Evolutionary conservation across 306 rosid species (phyloP).

Genomic region (Vachellia pachyceras): DNA sequence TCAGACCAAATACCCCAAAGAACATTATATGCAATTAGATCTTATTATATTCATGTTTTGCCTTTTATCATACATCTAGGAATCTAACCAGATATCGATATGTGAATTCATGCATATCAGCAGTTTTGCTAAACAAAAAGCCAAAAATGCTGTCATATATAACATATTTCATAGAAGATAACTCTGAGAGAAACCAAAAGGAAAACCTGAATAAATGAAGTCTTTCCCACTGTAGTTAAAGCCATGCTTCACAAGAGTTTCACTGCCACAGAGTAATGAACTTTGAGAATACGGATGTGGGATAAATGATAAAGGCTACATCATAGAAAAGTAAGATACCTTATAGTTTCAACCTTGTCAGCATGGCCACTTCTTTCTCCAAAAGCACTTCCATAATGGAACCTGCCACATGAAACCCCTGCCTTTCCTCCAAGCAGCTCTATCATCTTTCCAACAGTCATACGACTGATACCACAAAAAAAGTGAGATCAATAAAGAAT

Average conservation of each 20-base stretch:
- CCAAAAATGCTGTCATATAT: neutral
- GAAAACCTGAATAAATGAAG: conserved; percentile 85
- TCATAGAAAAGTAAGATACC: conserved; percentile 51
- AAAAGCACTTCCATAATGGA: conserved; percentile 97
- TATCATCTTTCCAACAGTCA: conserved; percentile 99
- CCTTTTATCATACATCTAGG: neutral
- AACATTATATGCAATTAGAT: neutral
- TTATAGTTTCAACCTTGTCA: conserved; percentile 91
- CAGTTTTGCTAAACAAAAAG: neutral
- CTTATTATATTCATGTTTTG: conserved; percentile 1
- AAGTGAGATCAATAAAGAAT: conserved; percentile 14
- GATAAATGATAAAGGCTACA: conserved; percentile 21
- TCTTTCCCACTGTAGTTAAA: conserved; percentile 92
- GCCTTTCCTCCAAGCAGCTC: conserved; percentile 98
- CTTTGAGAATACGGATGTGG: conserved; percentile 13
- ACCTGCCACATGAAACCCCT: conserved; percentile 95
- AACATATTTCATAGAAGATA: conserved; percentile 17
- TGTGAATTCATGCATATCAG: neutral
- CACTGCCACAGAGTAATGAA: conserved; percentile 58
- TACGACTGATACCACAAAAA: conserved; percentile 69
- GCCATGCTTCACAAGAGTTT: conserved; percentile 82
- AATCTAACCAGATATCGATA: neutral
- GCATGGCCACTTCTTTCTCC: conserved; percentile 99
- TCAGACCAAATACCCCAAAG: neutral
- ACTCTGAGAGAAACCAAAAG: conserved; percentile 17